These are phyloP conservation scores for Byssothecium circinans DNA, from an alignment of 2,329 filamentous ascomycete species.

Conservation along the genomic window DNA sequence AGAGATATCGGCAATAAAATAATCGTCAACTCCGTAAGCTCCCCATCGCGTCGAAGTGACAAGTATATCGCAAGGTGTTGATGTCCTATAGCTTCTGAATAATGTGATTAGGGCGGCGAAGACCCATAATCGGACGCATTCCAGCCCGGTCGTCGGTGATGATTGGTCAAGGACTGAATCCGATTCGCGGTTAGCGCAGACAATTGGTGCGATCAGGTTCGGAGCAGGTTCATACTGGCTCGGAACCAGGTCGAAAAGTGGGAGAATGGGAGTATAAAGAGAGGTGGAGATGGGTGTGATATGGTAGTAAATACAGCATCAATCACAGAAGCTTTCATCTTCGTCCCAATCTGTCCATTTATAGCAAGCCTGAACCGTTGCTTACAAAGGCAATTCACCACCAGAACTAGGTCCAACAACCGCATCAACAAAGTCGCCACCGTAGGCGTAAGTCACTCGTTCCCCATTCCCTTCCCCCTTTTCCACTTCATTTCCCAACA, in stretches of 20 bases:
- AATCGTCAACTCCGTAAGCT: too few species aligned
- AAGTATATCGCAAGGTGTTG: too few species aligned
- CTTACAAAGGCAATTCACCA: neutral
- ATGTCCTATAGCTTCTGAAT: neutral
- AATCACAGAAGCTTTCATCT: neutral
- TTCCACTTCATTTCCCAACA: neutral
- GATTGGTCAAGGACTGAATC: neutral
- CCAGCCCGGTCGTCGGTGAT: neutral
- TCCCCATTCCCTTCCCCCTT: too few species aligned
- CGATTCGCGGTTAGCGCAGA: too few species aligned
- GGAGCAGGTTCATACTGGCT: too few species aligned
- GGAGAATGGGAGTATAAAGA: neutral
- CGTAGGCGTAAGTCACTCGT: slow-evolving; percentile 33
- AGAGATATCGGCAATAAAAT: too few species aligned
- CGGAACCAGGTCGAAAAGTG: neutral
- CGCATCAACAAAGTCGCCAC: slow-evolving; percentile 41
- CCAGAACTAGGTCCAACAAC: slow-evolving; percentile 13
- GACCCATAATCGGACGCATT: neutral
- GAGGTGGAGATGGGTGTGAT: too few species aligned
- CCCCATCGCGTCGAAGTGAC: neutral
- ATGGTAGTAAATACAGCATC: neutral
- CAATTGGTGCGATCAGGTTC: too few species aligned
- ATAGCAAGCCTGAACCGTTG: neutral
- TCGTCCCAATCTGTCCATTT: neutral
- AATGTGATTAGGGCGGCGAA: neutral